phyloP scores from a whole-genome alignment of 2,329 filamentous ascomycete species.

The Fusarium floridanum region DNA sequence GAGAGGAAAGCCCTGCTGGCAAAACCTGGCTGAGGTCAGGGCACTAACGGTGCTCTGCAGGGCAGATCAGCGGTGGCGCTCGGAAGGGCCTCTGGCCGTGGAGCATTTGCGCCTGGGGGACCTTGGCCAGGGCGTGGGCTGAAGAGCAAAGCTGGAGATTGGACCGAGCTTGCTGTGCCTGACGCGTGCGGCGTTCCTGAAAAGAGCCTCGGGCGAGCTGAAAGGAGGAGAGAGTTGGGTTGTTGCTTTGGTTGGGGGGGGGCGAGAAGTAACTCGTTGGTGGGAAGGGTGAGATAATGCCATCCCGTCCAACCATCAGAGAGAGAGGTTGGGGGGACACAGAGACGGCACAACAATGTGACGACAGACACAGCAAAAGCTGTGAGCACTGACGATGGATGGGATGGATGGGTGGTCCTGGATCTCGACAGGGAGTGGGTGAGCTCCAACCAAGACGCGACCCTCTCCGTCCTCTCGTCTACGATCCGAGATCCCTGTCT shows the following conservation, averaged over 20 bases:
- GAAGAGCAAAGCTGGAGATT: background rate
- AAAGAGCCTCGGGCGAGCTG: slow-evolving; percentile 14
- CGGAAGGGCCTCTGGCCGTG: slow-evolving; percentile 18
- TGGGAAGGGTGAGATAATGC: background rate
- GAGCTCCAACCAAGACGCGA: background rate
- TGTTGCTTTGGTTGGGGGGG: background rate
- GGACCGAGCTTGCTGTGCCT: slow-evolving; percentile 10
- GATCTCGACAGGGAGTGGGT: background rate
- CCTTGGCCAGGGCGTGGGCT: background rate
- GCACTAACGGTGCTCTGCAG: slow-evolving; percentile 32
- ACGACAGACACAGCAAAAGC: slow-evolving; percentile 17
- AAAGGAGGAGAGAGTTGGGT: slow-evolving; percentile 11
- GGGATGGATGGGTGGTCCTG: background rate
- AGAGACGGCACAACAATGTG: slow-evolving; percentile 5
- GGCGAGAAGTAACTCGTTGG: background rate
- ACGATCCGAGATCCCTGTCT: slow-evolving; percentile 15
- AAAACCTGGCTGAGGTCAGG: slow-evolving; percentile 23
- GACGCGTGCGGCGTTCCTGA: slow-evolving; percentile 12
- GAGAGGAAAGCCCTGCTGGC: slow-evolving; percentile 1
- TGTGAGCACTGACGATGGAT: slow-evolving; percentile 15
- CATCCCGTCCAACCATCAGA: slow-evolving; percentile 2
- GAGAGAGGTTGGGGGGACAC: slow-evolving; percentile 4
- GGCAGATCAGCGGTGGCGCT: slow-evolving; percentile 38
- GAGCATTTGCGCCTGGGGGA: slow-evolving; percentile 2
- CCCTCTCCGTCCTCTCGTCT: background rate